Percentiles rank a stretch among this genome's conserved stretches.
phyloP scores from a whole-genome alignment of 2,329 filamentous ascomycete genomes.

The Fusarium mangiferae region DNA sequence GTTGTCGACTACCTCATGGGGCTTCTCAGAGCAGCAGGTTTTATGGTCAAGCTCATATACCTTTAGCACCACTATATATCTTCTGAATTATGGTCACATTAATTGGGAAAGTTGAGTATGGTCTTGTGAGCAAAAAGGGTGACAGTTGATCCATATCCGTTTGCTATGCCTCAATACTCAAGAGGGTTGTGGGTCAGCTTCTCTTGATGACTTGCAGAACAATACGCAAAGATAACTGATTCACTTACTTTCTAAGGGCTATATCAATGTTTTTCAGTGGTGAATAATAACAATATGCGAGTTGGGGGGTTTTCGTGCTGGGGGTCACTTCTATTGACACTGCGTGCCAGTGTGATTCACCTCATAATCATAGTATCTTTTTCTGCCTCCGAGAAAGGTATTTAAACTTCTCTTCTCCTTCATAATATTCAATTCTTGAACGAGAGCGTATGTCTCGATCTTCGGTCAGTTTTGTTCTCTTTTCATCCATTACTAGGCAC shows the following conservation, averaged over 20 bases:
- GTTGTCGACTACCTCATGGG: background rate
- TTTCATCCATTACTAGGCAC: background rate
- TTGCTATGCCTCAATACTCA: background rate
- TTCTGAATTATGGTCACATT: background rate
- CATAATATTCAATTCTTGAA: background rate
- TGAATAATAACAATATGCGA: background rate
- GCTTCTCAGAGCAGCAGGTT: background rate
- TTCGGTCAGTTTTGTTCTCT: background rate
- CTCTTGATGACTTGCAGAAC: background rate
- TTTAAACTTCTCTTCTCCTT: background rate
- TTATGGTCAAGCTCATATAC: background rate
- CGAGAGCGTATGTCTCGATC: no score
- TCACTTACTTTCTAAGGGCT: background rate
- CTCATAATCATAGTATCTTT: background rate
- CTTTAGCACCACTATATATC: background rate
- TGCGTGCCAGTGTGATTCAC: constrained; percentile 2
- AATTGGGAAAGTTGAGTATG: background rate
- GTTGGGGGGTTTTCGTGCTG: background rate
- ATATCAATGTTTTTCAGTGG: background rate
- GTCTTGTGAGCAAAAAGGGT: background rate
- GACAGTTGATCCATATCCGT: background rate
- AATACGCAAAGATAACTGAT: background rate
- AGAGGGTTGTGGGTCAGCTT: background rate
- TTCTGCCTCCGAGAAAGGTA: background rate
- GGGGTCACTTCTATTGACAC: background rate